phyloP scores from a whole-genome alignment of 495 filamentous ascomycete genomes.

The Immersiella caudata region DNA sequence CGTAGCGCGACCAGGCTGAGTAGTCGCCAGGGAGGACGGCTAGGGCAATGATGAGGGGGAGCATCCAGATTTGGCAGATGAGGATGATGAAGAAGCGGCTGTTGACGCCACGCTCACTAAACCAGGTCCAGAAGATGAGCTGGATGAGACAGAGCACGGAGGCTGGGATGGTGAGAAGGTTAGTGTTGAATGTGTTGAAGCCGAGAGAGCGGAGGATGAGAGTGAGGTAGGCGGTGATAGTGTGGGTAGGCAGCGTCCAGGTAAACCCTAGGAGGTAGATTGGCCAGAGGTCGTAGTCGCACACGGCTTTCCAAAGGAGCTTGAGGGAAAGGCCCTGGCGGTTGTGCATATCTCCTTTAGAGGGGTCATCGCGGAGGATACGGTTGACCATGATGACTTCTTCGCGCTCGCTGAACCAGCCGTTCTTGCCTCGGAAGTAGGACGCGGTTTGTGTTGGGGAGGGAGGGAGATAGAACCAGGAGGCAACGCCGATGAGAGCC shows the following conservation, averaged over 20 bases:
- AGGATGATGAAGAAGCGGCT: constrained; percentile 54
- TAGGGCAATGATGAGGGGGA: constrained; percentile 57
- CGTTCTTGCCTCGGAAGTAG: constrained; percentile 10
- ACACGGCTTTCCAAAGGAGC: constrained; percentile 59
- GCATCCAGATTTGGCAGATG: constrained; percentile 56
- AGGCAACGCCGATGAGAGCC: constrained; percentile 5
- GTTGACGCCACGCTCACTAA: constrained; percentile 56
- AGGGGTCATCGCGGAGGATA: constrained; percentile 69
- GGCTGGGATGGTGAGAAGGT: constrained; percentile 68
- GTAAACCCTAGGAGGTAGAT: constrained; percentile 66
- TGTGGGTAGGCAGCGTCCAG: constrained; percentile 57
- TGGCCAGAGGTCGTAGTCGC: constrained; percentile 73
- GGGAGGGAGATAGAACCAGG: constrained; percentile 11
- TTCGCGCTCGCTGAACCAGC: constrained; percentile 11
- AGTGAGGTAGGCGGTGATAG: constrained; percentile 62
- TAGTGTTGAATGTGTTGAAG: constrained; percentile 65
- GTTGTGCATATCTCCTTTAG: constrained; percentile 62
- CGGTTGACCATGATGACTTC: constrained; percentile 67
- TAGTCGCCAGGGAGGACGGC: constrained; percentile 41
- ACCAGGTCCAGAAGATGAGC: constrained; percentile 51
- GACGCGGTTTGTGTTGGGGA: constrained; percentile 5
- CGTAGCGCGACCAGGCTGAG: constrained; percentile 53
- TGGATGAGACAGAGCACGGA: constrained; percentile 39
- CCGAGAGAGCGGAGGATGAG: constrained; percentile 61
- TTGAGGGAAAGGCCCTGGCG: constrained; percentile 62